Evolutionary conservation across 2,329 filamentous ascomycete genomes (phyloP).

Genomic region (Paraphoma chrysanthemicola): DNA sequence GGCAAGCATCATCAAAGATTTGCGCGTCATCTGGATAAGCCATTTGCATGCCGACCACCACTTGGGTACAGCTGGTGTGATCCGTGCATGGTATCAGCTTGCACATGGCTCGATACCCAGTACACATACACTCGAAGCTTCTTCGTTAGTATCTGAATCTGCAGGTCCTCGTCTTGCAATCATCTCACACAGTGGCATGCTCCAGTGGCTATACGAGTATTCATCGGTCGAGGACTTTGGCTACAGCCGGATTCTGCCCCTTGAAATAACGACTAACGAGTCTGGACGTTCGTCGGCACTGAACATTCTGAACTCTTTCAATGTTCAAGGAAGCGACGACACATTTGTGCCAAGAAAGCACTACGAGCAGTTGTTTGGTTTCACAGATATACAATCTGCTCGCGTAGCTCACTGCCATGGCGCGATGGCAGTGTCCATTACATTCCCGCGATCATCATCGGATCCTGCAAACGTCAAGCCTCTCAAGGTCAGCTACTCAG

Average conservation of each 20-base stretch:
- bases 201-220: constrained; percentile 80
- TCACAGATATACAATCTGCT: constrained; percentile 71
- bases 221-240: constrained; percentile 78
- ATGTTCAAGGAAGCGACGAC: constrained; percentile 4
- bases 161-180: constrained; percentile 52
- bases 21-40: constrained; percentile 89
- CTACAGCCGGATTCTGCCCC: constrained; percentile 64
- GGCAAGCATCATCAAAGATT: constrained; percentile 73
- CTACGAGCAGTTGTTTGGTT: constrained; percentile 62
- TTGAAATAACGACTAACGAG: constrained; percentile 50
- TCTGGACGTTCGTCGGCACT: constrained; percentile 24
- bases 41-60: constrained; percentile 98
- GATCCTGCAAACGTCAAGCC: constrained; percentile 50
- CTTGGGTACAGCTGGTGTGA: constrained; percentile 80
- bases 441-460: constrained; percentile 65
- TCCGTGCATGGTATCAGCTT: constrained; percentile 78
- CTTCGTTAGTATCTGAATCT: constrained; percentile 45
- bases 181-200: constrained; percentile 74
- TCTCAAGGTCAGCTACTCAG: constrained; percentile 90
- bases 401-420: constrained; percentile 80
- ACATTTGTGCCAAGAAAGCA: constrained; percentile 16
- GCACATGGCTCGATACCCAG: constrained; percentile 52
- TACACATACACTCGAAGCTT: constrained; percentile 19
- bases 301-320: constrained; percentile 31
- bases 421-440: constrained; percentile 77